Evolutionary conservation across 1,284 basidiomycete genomes (phyloP), one percentile per base, ranked within the genome.

Genomic region (Cystobasidium slooffiae): DNA sequence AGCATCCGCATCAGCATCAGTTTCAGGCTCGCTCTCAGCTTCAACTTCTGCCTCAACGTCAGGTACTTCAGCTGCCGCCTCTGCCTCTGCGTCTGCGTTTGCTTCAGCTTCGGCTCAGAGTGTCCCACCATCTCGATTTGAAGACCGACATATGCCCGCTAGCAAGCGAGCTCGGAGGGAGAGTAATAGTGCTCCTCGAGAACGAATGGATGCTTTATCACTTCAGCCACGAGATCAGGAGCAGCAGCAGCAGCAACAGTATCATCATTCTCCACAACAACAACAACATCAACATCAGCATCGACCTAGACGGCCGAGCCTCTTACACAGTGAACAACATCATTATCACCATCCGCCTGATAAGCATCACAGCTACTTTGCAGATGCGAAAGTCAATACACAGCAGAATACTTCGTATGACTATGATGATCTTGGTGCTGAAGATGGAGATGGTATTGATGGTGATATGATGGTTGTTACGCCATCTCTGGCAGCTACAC

Each of bases 291-390:
- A 31, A 31, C 31, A 31, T 2, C 31, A 31, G 5, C 31, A 31
- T 31, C 31, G 31, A 31, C 31, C 31, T 31, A 31, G 31, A 5
- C 31, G 31, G 2, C 31, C 31, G 31, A 31, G 31, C 5, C 31
- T 31, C 31, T 31, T 31, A 31, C 31, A 31, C 31, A 31, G 31
- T 31, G 31, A 31, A 31, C 31, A 31, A 31, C 31, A 31, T 31
- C 56, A 6, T 3, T 18, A 9, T 43, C 56, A 6, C 12, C 37
- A 9, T 43, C 56, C 9, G 4, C 31, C 56, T 6, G 56, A 59
- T 43, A 59, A 59, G 18, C 43, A 59, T 43, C 56, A 24, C n/a
- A 59, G 56, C 37, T 59, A 59, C n/a, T 59, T 59, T 20, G 31
- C 56, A 12, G 39, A 59, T 59, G 56, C 56, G 10, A 9, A 7